phyloP scores from a whole-genome alignment of 2,329 filamentous ascomycete genomes.

The Colletotrichum sp. region DNA sequence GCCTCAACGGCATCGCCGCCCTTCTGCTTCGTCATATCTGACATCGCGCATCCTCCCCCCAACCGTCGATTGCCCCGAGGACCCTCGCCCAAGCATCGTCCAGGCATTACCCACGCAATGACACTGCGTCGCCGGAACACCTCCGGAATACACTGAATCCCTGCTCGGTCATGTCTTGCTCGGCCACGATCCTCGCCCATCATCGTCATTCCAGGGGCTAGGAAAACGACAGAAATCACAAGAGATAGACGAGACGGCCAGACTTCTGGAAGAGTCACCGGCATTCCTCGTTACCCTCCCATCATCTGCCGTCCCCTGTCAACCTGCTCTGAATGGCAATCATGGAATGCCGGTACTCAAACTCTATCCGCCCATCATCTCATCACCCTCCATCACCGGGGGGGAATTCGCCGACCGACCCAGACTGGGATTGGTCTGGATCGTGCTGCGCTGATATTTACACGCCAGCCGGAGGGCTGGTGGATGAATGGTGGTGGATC shows the following conservation, averaged over 20 bases:
- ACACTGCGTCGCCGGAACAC: neutral
- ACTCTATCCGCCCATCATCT: conserved; percentile 1
- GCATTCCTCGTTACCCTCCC: neutral
- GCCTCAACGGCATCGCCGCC: neutral
- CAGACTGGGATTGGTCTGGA: neutral
- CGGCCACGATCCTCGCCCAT: neutral
- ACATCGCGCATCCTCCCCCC: neutral
- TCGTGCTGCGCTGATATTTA: neutral
- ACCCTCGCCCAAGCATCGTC: neutral
- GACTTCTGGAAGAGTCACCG: conserved; percentile 11
- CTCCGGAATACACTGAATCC: neutral
- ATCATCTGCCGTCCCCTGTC: neutral
- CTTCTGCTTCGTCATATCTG: neutral
- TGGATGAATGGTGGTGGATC: neutral
- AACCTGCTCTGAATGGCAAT: neutral
- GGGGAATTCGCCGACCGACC: neutral
- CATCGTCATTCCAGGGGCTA: conserved; percentile 2
- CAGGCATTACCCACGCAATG: neutral
- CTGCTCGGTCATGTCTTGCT: neutral
- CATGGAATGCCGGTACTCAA: conserved; percentile 10
- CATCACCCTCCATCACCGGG: neutral
- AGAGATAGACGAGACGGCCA: neutral
- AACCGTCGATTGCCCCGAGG: neutral
- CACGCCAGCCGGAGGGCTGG: neutral
- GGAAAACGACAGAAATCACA: neutral